A percentile compares a stretch with the other conserved stretches of the same genome.
Evolutionary conservation across 805 yeast genomes (phyloP).

Genomic region (Aciculoconidium aculeatum): DNA sequence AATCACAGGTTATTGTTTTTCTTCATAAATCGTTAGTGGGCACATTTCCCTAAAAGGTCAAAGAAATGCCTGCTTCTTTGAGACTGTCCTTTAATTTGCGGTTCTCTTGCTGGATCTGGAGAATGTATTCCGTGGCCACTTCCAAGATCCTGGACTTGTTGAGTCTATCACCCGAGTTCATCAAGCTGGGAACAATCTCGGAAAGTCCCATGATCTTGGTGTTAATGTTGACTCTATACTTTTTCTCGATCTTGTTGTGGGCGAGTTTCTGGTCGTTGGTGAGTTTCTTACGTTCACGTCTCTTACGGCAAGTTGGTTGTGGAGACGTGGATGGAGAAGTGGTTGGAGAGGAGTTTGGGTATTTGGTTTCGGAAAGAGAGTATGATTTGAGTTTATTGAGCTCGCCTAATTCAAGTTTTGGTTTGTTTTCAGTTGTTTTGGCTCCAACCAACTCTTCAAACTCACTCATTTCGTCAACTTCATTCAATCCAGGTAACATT

Average conservation of each 20-base stretch:
- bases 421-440: no score
- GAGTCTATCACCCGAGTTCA: conserved; percentile 27
- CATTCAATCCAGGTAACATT: no score
- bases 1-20: no score
- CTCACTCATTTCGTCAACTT: no score
- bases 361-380: neutral
- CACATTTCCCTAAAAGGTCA: no score
- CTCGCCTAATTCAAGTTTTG: no score
- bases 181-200: conserved; percentile 52
- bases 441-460: no score
- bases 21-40: no score
- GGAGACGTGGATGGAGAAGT: neutral
- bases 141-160: conserved; percentile 67
- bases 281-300: conserved; percentile 47
- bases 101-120: conserved; percentile 48
- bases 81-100: no score
- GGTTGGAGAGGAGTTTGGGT: neutral
- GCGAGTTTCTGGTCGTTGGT: conserved; percentile 61
- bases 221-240: conserved; percentile 66
- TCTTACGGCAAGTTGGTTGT: conserved; percentile 24
- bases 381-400: neutral
- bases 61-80: no score
- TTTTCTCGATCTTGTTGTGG: conserved; percentile 67
- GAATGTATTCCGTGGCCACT: conserved; percentile 58
- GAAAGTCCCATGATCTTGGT: conserved; percentile 65